phyloP scores from a whole-genome alignment of 192 early-diverging fungal genomes.

The Pilaira anomala region DNA sequence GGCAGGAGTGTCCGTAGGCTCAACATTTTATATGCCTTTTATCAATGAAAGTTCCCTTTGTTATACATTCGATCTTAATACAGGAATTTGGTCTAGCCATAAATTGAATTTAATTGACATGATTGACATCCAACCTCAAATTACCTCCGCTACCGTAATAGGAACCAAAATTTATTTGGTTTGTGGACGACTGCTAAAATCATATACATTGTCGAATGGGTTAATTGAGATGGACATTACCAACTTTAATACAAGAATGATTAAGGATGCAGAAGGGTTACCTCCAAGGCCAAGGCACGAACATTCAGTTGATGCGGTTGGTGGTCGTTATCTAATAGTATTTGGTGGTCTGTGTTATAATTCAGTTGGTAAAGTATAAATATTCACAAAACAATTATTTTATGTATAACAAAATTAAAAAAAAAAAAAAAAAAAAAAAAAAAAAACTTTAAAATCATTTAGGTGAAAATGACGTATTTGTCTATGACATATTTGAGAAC shows the following conservation, averaged over 20 bases:
- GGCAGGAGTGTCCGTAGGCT: constrained; percentile 18
- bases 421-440: not conserved
- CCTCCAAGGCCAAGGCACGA: constrained; percentile 34
- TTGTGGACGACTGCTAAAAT: constrained; percentile 24
- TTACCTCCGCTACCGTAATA: constrained; percentile 23
- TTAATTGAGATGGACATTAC: constrained; percentile 17
- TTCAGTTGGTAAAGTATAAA: constrained; percentile 30
- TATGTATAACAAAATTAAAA: no score
- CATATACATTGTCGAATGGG: constrained; percentile 24
- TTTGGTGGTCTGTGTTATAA: constrained; percentile 38
- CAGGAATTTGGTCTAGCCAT: constrained; percentile 20
- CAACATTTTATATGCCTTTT: constrained; percentile 30
- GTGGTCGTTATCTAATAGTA: constrained; percentile 28
- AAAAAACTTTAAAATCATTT: not conserved
- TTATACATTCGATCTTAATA: constrained; percentile 26
- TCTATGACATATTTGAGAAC: constrained; percentile 31
- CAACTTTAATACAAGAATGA: constrained; percentile 12
- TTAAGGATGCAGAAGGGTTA: constrained; percentile 16
- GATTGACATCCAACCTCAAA: constrained; percentile 10
- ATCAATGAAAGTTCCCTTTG: constrained; percentile 20
- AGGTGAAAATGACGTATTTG: constrained; percentile 39
- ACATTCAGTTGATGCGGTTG: constrained; percentile 28
- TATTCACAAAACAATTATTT: no score
- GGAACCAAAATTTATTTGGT: constrained; percentile 28
- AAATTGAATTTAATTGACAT: constrained; percentile 7